A percentile compares a stretch with the other conserved stretches of the same genome.
Conservation (phyloP, 805 yeast genomes). For the Myxozyma mucilagina region DNA sequence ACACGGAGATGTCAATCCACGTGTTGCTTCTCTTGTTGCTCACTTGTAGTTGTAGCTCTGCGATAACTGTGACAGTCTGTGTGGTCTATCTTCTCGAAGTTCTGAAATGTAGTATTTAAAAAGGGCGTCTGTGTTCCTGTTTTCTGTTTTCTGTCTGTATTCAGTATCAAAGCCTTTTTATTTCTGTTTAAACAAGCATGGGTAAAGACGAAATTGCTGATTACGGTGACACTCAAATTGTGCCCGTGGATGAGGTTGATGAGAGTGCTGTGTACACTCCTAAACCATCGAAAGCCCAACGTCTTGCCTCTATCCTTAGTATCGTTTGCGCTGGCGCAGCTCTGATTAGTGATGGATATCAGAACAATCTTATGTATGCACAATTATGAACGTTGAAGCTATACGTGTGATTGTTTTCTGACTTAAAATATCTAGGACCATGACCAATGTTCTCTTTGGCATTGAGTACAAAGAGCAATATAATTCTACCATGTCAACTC, state of each 20-base stretch:
- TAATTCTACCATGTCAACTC: slow-evolving; percentile 53
- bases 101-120: neutral
- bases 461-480: slow-evolving; percentile 48
- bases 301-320: slow-evolving; percentile 38
- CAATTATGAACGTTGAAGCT: neutral
- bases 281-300: slow-evolving; percentile 12
- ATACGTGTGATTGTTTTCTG: neutral
- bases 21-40: neutral
- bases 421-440: slow-evolving; percentile 41
- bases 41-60: neutral
- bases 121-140: neutral
- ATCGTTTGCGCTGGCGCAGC: slow-evolving; percentile 74
- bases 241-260: neutral
- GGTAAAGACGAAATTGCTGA: neutral
- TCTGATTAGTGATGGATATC: slow-evolving; percentile 74
- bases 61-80: neutral
- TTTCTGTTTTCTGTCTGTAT: neutral
- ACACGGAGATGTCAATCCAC: neutral
- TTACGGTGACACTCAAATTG: neutral
- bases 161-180: neutral
- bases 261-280: neutral
- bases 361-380: slow-evolving; percentile 62
- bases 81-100: neutral
- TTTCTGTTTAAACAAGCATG: neutral
- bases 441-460: slow-evolving; percentile 61